phyloP scores from a whole-genome alignment of 805 yeast genomes.

The Candida orba region DNA sequence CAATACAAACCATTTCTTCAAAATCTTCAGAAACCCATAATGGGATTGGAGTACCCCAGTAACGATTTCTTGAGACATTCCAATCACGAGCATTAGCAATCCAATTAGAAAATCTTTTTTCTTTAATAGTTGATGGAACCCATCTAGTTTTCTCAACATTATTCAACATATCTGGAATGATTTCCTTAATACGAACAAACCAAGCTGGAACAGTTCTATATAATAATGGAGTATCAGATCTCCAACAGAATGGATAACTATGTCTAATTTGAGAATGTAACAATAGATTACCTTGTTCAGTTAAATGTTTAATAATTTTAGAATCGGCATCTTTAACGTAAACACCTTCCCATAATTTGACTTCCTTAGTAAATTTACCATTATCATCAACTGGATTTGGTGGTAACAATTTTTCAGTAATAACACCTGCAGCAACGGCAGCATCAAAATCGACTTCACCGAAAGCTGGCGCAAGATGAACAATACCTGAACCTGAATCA shows the following conservation, averaged over 20 bases:
- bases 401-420: slow-evolving; percentile 58
- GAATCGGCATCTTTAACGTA: slow-evolving; percentile 97
- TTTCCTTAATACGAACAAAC: slow-evolving; percentile 87
- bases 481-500: slow-evolving; percentile 98
- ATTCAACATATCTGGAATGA: slow-evolving; percentile 82
- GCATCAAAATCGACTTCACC: slow-evolving; percentile 98
- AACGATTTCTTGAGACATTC: slow-evolving; percentile 97
- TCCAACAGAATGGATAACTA: slow-evolving; percentile 99
- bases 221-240: slow-evolving; percentile 96
- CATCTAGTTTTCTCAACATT: slow-evolving; percentile 84
- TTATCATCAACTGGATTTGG: slow-evolving; percentile 95
- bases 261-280: slow-evolving; percentile 81
- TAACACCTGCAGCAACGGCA: slow-evolving; percentile 68
- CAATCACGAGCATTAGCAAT: slow-evolving; percentile 98
- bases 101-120: slow-evolving; percentile 96
- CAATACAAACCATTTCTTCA: slow-evolving; percentile 88
- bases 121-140: slow-evolving; percentile 90
- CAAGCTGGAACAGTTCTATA: slow-evolving; percentile 98
- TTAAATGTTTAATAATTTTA: slow-evolving; percentile 76
- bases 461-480: slow-evolving; percentile 96
- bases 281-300: slow-evolving; percentile 68
- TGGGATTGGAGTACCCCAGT: slow-evolving; percentile 99
- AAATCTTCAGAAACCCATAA: slow-evolving; percentile 94
- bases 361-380: slow-evolving; percentile 76
- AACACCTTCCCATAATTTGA: slow-evolving; percentile 66